Base-by-base conservation (phyloP, 768 basidiomycete genomes). In the Ramaria sp. region DNA sequence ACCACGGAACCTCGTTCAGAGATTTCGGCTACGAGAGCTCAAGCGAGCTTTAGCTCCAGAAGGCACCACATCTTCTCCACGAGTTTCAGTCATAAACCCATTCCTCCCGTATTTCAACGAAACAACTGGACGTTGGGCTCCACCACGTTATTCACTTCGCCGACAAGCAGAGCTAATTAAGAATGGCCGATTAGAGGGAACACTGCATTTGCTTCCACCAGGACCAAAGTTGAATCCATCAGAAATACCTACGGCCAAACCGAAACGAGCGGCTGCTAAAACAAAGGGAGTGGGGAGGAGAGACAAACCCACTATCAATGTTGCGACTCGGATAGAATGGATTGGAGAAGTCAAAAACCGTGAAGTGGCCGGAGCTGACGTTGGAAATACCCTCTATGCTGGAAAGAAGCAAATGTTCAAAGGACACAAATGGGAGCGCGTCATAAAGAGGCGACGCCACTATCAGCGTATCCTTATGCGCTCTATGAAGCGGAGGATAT, bases 351-450 rank as follows among this genome's bases (percentile, higher is more conserved):
- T 69, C 43, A 64, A 63, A 48, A 49, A 66, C 42, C 64, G 65
- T 54, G 63, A 64, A 62, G 67, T 66, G 59, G 62, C 52, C 49
- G 79, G 84, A 56, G 70, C 78, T 51, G 74, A 83, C 58, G 64
- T 75, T 63, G 84, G 85, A 37, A 77, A 78, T 60, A 76, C 79
- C 54, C 69, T 91, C 62, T 92, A 91, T 61, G 80, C 83, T 10
- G 82, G 76, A 58, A 86, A 79, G 78, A 86, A 82, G 75, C 74
- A 78, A 60, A 91, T 91, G 89, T 91, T 92, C 81, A 92, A 91
- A 75, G 89, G 89, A n/a, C 89, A 91, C 75, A 86, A 79, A 63
- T 90, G 86, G 84, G 85, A 91, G 71, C 78, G 86, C 37, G 66
- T 71, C 61, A 74, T 73, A 62, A 74, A 72, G 57, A 73, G 74